These are phyloP conservation scores for Amoebophrya sp. DNA, from an alignment of 169 alveolate genomes.

Conservation along the genomic window DNA sequence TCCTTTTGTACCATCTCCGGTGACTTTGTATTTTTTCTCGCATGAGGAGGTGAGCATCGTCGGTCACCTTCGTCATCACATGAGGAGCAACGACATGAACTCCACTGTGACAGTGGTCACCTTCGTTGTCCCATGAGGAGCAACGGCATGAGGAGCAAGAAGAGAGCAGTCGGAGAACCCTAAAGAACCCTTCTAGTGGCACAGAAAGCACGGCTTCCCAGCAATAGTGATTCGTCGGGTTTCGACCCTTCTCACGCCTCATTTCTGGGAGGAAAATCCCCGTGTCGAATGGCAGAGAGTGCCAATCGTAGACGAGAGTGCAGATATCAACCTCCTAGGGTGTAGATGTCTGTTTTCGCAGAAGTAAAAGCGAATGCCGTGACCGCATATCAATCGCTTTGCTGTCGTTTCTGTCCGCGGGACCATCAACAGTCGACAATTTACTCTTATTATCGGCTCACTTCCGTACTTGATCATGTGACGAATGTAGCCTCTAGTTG, in stretches of 20 bases:
- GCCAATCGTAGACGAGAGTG: not conserved
- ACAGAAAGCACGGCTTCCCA: conserved; percentile 7
- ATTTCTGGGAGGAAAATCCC: conserved; percentile 3
- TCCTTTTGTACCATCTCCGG: no score
- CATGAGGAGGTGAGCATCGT: no score
- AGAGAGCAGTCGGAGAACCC: no score
- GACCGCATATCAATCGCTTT: not conserved
- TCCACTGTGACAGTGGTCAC: no score
- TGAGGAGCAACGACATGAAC: no score
- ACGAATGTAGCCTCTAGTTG: not conserved
- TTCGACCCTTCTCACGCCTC: not conserved
- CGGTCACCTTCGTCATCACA: no score
- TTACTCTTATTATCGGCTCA: not conserved
- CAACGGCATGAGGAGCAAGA: no score
- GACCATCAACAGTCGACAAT: not conserved
- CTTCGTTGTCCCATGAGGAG: no score
- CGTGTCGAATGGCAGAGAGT: conserved; percentile 1
- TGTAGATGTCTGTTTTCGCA: not conserved
- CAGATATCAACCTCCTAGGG: not conserved
- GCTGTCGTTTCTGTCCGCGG: not conserved
- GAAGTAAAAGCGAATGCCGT: not conserved
- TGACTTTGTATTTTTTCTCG: no score
- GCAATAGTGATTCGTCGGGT: not conserved
- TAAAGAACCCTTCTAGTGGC: no score
- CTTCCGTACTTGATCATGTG: not conserved